phyloP scores from a whole-genome alignment of 2,329 filamentous ascomycete species.

The Ophiocordyceps camponoti-rufipedis region DNA sequence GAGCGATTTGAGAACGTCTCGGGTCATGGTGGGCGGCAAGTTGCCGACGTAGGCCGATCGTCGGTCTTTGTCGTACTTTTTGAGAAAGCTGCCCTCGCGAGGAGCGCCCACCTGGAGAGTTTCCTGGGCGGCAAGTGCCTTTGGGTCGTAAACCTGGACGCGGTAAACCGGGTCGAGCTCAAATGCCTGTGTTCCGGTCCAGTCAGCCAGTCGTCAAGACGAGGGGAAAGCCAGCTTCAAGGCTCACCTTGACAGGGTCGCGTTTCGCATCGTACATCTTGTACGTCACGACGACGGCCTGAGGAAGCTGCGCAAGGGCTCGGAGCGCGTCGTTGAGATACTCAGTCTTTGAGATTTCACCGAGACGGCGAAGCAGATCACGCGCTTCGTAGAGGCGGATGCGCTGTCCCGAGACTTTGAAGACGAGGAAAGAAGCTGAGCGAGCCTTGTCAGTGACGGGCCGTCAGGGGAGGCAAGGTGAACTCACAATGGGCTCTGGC shows the following conservation, averaged over 20 bases:
- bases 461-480: neutral
- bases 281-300: slow-evolving; percentile 28
- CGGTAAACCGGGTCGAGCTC: slow-evolving; percentile 7
- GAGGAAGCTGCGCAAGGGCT: slow-evolving; percentile 14
- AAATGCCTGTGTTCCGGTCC: slow-evolving; percentile 8
- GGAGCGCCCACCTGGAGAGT: neutral
- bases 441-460: slow-evolving; percentile 10
- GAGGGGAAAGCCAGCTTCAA: neutral
- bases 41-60: slow-evolving; percentile 30
- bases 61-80: slow-evolving; percentile 22
- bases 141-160: slow-evolving; percentile 10
- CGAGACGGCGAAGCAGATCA: slow-evolving; percentile 22
- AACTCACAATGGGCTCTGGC: slow-evolving; percentile 38
- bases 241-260: slow-evolving; percentile 28
- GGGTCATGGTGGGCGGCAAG: slow-evolving; percentile 18
- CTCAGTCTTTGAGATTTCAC: slow-evolving; percentile 22
- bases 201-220: neutral
- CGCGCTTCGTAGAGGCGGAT: slow-evolving; percentile 25
- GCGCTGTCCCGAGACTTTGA: slow-evolving; percentile 13
- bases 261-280: slow-evolving; percentile 30
- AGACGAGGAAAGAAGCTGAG: slow-evolving; percentile 32
- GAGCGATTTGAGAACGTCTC: slow-evolving; percentile 17
- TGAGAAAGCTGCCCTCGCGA: slow-evolving; percentile 6
- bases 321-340: slow-evolving; percentile 15
- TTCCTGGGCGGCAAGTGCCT: slow-evolving; percentile 5